phyloP scores from a whole-genome alignment of 1,284 basidiomycete genomes.

The Peniophora sp. region DNA sequence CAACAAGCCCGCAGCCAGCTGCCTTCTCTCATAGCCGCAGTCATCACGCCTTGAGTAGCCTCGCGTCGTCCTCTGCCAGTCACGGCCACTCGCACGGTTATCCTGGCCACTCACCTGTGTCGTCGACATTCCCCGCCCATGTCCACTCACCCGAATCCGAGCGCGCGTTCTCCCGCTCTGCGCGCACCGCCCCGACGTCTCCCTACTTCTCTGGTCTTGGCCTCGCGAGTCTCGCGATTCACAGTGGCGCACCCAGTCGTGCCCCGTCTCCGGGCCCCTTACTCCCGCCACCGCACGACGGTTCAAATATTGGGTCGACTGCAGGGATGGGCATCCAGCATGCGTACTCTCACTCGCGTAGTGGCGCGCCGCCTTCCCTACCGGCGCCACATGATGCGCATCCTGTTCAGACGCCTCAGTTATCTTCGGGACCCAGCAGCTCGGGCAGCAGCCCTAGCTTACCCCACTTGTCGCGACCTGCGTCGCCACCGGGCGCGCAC shows the following conservation, averaged over 20 bases:
- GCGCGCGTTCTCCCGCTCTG: constrained; percentile 15
- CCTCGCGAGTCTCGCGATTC: constrained; percentile 66
- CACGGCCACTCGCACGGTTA: too few relatives aligned
- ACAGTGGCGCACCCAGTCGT: constrained; percentile 56
- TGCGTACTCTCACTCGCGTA: constrained; percentile 10
- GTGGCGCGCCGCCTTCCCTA: constrained; percentile 4
- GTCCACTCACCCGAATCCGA: constrained; percentile 4
- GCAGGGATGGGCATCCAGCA: constrained; percentile 4
- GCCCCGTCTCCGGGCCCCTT: constrained; percentile 51
- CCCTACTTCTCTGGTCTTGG: constrained; percentile 83
- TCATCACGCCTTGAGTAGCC: too few relatives aligned
- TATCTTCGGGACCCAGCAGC: constrained; percentile 54
- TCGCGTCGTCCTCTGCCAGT: too few relatives aligned
- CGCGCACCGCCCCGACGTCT: constrained; percentile 37
- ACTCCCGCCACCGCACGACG: constrained; percentile 33
- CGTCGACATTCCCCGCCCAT: not conserved
- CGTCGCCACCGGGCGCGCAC: constrained; percentile 27
- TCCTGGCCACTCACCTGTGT: too few relatives aligned
- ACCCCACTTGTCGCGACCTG: constrained; percentile 39
- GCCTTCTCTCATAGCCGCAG: too few relatives aligned
- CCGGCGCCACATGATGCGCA: constrained; percentile 19
- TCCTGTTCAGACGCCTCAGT: constrained; percentile 41
- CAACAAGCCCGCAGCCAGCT: not conserved
- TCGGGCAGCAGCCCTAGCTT: constrained; percentile 46
- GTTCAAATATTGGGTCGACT: constrained; percentile 15